Evolutionary conservation across 1,284 basidiomycete genomes (phyloP).

Genomic region (Ganoderma leucocontextum): DNA sequence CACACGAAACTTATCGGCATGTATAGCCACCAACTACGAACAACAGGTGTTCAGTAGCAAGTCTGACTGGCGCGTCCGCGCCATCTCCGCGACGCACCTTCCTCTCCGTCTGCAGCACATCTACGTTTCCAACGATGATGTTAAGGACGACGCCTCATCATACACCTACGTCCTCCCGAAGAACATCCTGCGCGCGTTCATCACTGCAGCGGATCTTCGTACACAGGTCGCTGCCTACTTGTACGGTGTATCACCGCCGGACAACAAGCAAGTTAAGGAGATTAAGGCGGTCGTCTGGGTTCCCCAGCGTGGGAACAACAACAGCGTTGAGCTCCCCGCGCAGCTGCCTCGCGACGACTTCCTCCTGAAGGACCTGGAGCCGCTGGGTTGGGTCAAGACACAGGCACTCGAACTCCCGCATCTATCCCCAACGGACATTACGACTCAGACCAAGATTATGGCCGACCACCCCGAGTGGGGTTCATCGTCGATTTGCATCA

Average conservation of each 20-base stretch:
- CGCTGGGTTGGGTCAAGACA: slow-evolving; percentile 98
- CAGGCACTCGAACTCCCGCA: slow-evolving; percentile 93
- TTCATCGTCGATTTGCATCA: slow-evolving; percentile 93
- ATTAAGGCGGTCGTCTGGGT: slow-evolving; percentile 97
- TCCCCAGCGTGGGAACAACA: slow-evolving; percentile 96
- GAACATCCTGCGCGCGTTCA: slow-evolving; percentile 96
- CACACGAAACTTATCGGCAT: slow-evolving; percentile 23
- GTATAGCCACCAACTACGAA: slow-evolving; percentile 92
- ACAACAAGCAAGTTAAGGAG: slow-evolving; percentile 99
- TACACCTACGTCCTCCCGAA: slow-evolving; percentile 97
- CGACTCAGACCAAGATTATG: slow-evolving; percentile 96
- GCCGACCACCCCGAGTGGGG: slow-evolving; percentile 95
- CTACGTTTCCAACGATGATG: slow-evolving; percentile 99
- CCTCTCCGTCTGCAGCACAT: slow-evolving; percentile 97
- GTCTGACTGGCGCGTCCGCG: slow-evolving; percentile 98
- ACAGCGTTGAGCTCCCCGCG: slow-evolving; percentile 87
- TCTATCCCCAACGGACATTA: slow-evolving; percentile 94
- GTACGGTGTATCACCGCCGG: slow-evolving; percentile 92
- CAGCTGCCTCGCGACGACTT: slow-evolving; percentile 94
- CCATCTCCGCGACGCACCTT: slow-evolving; percentile 95
- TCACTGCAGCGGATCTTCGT: slow-evolving; percentile 92
- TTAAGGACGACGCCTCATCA: slow-evolving; percentile 95
- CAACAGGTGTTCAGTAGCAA: slow-evolving; percentile 98
- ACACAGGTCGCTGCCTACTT: slow-evolving; percentile 96
- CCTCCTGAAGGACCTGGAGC: slow-evolving; percentile 93